Evolutionary conservation across 495 filamentous ascomycete genomes (phyloP).

Genomic region (Cercophora scortea): DNA sequence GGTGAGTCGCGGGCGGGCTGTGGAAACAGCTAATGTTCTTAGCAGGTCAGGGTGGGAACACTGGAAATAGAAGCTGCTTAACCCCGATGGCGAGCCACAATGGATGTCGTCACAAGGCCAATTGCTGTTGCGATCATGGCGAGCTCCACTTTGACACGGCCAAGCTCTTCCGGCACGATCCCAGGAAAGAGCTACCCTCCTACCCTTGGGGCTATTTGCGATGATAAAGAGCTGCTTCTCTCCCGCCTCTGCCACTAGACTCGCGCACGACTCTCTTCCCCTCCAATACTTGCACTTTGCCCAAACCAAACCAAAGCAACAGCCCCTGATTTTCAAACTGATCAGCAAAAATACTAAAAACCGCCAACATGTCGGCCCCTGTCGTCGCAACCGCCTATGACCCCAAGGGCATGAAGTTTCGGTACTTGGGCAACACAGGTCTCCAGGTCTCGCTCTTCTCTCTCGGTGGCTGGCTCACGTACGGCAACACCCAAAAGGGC

Average conservation of each 20-base stretch:
- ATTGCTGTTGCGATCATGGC: conserved; percentile 11
- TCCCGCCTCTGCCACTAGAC: conserved; percentile 1
- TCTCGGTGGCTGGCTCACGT: conserved; percentile 53
- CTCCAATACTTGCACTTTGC: too few species aligned
- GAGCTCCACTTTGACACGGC: conserved; percentile 1
- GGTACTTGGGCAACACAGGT: conserved; percentile 58
- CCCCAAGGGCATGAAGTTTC: conserved; percentile 59
- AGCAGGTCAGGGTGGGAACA: not conserved
- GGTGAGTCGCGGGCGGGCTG: too few species aligned
- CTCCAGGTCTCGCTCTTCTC: conserved; percentile 63
- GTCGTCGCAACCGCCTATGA: conserved; percentile 32
- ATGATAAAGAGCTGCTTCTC: not conserved
- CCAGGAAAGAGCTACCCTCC: not conserved
- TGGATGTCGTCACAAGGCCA: conserved; percentile 18
- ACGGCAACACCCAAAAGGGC: conserved; percentile 36
- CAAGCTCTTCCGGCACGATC: conserved; percentile 4
- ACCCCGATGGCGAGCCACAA: conserved; percentile 5
- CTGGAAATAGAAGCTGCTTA: not conserved
- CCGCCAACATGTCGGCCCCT: conserved; percentile 15
- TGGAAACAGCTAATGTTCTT: too few species aligned
- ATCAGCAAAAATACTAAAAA: conserved; percentile 9
- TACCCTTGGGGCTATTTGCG: not conserved
- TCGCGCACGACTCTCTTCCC: too few species aligned
- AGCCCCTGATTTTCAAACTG: too few species aligned
- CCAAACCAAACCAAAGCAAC: too few species aligned